Evolutionary conservation across 2,329 filamentous ascomycete species (phyloP), one percentile per base, ranked within the genome.

Genomic region (Fusarium lateritium): DNA sequence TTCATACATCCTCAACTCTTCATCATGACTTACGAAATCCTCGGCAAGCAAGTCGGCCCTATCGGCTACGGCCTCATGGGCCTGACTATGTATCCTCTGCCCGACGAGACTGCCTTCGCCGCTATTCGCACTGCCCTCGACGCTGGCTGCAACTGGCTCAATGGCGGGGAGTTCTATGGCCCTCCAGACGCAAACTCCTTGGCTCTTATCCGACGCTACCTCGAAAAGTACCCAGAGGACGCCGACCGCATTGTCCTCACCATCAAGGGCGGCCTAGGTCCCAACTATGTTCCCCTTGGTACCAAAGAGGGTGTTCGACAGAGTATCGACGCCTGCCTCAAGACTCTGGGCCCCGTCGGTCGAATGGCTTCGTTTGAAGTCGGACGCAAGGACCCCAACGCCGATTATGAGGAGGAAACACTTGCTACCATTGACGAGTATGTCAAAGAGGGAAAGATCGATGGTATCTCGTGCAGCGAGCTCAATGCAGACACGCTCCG

Each of bases 141-240:
- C 10, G 67, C 73, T 6, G 79, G 82, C 55, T 79, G 78, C 50
- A 70, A 73, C 57, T 82, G 83, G 60, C 88, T 88, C 85, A 89
- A 90, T 69, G 87, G 81, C 28, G 88, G 84, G 67, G 86, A 90
- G 72, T 84, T 90, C 74, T 92, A 91, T 76, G 89, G 89, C 28
- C 77, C 80, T 1, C 83, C 83, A 3, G 79, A 84, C 15, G 80
- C 80, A 71, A 88, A 90, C 78, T 81, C 79, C 56, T 85, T 88
- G 54, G 82, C 84, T 49, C 80, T 91, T 28, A 77, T 91, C n/a
- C 82, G 85, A 55, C 80, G 83, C 22, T 91, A 91, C 77, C 89
- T 91, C 72, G 82, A 81, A 34, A 81, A 83, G 65, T 85, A 90
- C 74, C 89, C 89, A 1, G 85, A 88, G 62, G 86, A 90, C 63